A percentile compares a stretch with the other conserved stretches of the same genome.
Conservation (phyloP, 2,329 filamentous ascomycete species). For the Colletotrichum sidae region DNA sequence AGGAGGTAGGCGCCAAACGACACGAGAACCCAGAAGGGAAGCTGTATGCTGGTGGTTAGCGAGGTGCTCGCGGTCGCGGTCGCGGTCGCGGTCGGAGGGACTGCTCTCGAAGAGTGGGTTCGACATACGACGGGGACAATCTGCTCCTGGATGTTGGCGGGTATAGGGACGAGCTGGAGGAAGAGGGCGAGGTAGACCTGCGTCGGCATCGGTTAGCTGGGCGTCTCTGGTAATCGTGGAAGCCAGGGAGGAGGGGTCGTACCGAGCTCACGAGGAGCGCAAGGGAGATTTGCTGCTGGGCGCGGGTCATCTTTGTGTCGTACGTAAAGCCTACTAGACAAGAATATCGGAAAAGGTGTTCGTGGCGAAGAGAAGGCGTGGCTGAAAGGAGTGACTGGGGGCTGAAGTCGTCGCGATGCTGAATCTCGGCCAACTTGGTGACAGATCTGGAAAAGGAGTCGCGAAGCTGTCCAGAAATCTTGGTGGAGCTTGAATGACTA, state of each 20-base stretch:
- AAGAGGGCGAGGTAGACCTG: constrained; percentile 92
- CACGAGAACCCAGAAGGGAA: constrained; percentile 93
- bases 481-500: constrained; percentile 13
- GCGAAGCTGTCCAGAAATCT: constrained; percentile 37
- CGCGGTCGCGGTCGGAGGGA: background rate
- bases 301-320: constrained; percentile 86
- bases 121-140: constrained; percentile 87
- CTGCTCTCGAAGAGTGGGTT: background rate
- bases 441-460: constrained; percentile 36
- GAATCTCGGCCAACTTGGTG: constrained; percentile 8
- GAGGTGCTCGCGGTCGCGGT: background rate
- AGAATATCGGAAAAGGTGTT: background rate
- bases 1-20: constrained; percentile 93
- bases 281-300: constrained; percentile 90
- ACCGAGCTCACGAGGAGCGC: constrained; percentile 90
- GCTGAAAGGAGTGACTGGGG: constrained; percentile 30
- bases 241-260: constrained; percentile 49
- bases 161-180: constrained; percentile 85
- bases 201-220: constrained; percentile 37
- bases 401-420: constrained; percentile 22
- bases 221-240: background rate
- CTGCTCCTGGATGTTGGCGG: constrained; percentile 81
- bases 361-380: background rate
- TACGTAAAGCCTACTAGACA: background rate
- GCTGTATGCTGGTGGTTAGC: constrained; percentile 59